Conservation (phyloP, 2,329 filamentous ascomycete species). For the Neofusicoccum ribis region DNA sequence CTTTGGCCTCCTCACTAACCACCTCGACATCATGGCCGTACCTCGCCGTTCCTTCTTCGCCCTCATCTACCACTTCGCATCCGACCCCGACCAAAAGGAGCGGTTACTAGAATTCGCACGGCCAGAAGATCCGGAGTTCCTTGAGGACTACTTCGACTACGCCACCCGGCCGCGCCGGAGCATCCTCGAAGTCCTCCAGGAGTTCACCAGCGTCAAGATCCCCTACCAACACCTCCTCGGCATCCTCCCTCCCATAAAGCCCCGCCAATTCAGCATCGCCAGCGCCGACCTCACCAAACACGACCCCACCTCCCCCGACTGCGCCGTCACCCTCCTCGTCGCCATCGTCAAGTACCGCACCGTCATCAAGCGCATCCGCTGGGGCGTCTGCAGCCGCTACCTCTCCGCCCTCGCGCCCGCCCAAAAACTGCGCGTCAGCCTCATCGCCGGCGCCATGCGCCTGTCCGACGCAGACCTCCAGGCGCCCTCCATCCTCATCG, state of each 20-base stretch:
- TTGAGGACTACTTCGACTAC: conserved; percentile 95
- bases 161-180: conserved; percentile 85
- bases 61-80: conserved; percentile 72
- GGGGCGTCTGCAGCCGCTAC: conserved; percentile 90
- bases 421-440: conserved; percentile 55
- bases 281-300: conserved; percentile 43
- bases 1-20: conserved; percentile 69
- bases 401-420: conserved; percentile 64
- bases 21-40: conserved; percentile 86
- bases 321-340: conserved; percentile 70
- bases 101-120: conserved; percentile 74
- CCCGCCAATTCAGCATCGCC: conserved; percentile 90
- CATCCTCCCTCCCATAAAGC: conserved; percentile 78
- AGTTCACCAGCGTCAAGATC: conserved; percentile 82
- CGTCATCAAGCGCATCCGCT: conserved; percentile 76
- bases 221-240: conserved; percentile 72
- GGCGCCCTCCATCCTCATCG: conserved; percentile 72
- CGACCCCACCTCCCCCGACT: conserved; percentile 27
- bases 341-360: conserved; percentile 92
- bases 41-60: conserved; percentile 85
- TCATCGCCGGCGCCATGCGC: conserved; percentile 21
- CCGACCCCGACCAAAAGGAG: conserved; percentile 71
- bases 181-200: conserved; percentile 87
- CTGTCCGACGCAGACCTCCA: conserved; percentile 43
- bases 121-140: conserved; percentile 68